Conservation (phyloP, 305 asterid genomes). For the Solanum hybrid region DNA sequence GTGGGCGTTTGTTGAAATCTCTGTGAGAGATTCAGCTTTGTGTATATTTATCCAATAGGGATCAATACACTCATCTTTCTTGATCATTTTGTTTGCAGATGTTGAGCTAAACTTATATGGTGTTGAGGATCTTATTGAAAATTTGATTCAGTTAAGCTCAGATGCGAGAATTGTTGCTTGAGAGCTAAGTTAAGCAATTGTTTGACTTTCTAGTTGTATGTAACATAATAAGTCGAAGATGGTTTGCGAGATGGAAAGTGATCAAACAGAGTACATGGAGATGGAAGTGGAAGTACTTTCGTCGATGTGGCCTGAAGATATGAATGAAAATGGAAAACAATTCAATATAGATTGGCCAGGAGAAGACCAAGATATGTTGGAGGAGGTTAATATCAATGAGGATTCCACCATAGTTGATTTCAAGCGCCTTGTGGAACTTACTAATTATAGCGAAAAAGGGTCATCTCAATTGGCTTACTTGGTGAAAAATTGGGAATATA, state of each 20-base stretch:
- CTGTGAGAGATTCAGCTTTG: not conserved
- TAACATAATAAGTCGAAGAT: slow-evolving; percentile 12
- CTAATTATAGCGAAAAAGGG: slow-evolving; percentile 71
- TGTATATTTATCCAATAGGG: not conserved
- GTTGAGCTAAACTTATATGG: not conserved
- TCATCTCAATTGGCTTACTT: slow-evolving; percentile 71
- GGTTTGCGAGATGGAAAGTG: slow-evolving; percentile 74
- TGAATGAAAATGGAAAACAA: slow-evolving; percentile 71
- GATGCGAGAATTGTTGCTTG: not conserved
- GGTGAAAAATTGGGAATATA: slow-evolving; percentile 78
- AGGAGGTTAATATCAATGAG: slow-evolving; percentile 60
- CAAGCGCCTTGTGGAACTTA: slow-evolving; percentile 63
- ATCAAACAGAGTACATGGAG: slow-evolving; percentile 63
- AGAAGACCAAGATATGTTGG: slow-evolving; percentile 69
- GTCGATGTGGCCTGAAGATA: slow-evolving; percentile 97
- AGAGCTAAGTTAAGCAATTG: not conserved
- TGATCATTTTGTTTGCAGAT: not conserved
- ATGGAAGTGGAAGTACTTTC: slow-evolving; percentile 66
- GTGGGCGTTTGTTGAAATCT: not conserved
- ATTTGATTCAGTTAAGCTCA: not conserved
- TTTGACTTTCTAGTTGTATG: slow-evolving; percentile 1
- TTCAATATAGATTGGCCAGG: slow-evolving; percentile 76
- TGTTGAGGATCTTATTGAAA: not conserved
- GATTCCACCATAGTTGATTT: slow-evolving; percentile 67
- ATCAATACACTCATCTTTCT: not conserved